Percentiles rank a stretch among this genome's conserved stretches.
These are phyloP conservation scores for Przewalskia tangutica DNA, from an alignment of 257 asterid species.

Conservation along the genomic window DNA sequence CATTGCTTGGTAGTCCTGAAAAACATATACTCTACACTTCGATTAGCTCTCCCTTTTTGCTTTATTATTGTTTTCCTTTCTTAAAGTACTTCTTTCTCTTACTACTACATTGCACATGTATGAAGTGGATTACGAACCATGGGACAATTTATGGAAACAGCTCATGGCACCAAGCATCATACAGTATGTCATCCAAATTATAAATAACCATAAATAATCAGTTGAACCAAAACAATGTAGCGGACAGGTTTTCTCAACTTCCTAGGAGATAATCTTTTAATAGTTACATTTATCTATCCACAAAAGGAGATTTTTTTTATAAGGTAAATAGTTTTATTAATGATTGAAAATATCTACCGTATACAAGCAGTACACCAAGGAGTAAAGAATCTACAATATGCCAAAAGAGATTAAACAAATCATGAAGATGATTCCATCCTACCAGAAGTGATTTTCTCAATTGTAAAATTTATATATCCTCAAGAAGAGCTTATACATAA, in stretches of 20 bases:
- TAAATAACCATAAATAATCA: not conserved
- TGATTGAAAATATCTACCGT: not conserved
- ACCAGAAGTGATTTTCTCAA: not conserved
- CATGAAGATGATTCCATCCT: not conserved
- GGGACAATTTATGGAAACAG: not conserved
- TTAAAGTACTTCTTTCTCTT: not conserved
- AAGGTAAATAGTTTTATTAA: not conserved
- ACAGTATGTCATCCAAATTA: not conserved
- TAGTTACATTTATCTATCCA: not conserved
- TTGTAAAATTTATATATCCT: not conserved
- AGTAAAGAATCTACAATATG: not conserved
- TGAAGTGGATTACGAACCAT: not conserved
- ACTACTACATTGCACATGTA: not conserved
- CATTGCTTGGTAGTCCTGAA: constrained; percentile 93
- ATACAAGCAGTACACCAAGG: not conserved
- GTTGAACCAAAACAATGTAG: not conserved
- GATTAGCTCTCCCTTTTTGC: constrained; percentile 11
- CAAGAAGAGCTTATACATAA: not conserved
- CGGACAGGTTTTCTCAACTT: not conserved
- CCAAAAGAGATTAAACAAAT: not conserved
- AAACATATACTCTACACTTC: constrained; percentile 9
- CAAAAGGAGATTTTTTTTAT: not conserved
- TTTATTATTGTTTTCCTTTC: not conserved
- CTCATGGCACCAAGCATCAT: not conserved
- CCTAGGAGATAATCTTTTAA: not conserved